These are phyloP conservation scores for Hyphodiscus sp. DNA, from an alignment of 2,329 filamentous ascomycete species.

Conservation along the genomic window DNA sequence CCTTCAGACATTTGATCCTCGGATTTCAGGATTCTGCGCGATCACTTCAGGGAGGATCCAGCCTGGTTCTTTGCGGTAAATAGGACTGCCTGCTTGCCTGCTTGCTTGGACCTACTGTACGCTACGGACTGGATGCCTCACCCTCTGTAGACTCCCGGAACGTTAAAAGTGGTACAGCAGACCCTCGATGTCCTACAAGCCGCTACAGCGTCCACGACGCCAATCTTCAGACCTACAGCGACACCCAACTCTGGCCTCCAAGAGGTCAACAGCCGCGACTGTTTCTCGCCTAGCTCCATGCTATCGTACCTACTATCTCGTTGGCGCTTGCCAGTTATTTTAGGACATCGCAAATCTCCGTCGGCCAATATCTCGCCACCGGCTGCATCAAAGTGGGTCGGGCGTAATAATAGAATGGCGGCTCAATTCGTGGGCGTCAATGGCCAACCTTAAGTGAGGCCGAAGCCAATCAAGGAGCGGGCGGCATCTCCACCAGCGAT, in stretches of 20 bases:
- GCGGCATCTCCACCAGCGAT: neutral
- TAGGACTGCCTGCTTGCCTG: neutral
- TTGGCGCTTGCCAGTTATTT: neutral
- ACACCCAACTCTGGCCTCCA: neutral
- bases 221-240: neutral
- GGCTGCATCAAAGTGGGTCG: neutral
- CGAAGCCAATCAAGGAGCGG: neutral
- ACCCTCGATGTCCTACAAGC: neutral
- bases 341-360: neutral
- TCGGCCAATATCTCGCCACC: neutral
- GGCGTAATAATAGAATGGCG: neutral
- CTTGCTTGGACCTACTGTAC: no score
- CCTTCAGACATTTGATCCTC: slow-evolving; percentile 1
- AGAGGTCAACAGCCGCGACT: neutral
- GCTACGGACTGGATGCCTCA: neutral
- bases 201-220: neutral
- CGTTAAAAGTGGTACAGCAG: neutral
- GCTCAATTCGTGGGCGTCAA: neutral
- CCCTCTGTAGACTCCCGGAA: neutral
- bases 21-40: neutral
- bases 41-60: neutral
- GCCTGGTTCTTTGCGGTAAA: neutral
- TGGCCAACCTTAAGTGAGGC: neutral
- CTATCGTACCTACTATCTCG: no score
- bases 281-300: neutral